Conservation (phyloP, 306 rosid species). For the Betula pendula region DNA sequence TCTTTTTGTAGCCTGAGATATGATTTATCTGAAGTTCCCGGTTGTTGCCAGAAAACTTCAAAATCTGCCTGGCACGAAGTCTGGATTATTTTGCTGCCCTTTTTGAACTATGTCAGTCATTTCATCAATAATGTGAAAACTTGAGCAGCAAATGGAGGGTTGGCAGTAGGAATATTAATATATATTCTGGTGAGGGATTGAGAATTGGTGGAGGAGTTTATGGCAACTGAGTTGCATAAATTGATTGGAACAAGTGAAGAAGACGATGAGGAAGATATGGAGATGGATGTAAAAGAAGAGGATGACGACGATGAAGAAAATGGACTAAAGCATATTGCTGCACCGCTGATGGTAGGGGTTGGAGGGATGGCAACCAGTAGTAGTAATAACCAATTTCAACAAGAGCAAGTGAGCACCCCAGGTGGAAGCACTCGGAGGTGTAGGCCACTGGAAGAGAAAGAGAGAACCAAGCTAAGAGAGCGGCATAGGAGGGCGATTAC, state of each 20-base stretch:
- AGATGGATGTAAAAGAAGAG: constrained; percentile 88
- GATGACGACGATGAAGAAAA: constrained; percentile 65
- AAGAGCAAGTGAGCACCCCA: constrained; percentile 71
- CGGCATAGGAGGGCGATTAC: constrained; percentile 97
- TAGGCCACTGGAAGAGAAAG: constrained; percentile 92
- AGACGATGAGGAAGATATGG: constrained; percentile 90
- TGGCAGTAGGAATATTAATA: constrained; percentile 15
- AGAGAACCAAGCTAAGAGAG: constrained; percentile 96
- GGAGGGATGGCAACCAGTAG: constrained; percentile 58
- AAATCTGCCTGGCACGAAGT: constrained; percentile 3
- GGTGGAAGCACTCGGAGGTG: constrained; percentile 84
- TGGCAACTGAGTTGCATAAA: constrained; percentile 80
- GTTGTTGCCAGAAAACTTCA: background rate
- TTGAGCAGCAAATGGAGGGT: constrained; percentile 18
- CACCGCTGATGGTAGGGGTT: constrained; percentile 50
- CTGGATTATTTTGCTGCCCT: background rate
- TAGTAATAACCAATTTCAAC: constrained; percentile 58
- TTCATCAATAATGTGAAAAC: background rate
- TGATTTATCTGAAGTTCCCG: constrained; percentile 14
- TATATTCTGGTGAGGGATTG: constrained; percentile 26
- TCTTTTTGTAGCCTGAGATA: background rate
- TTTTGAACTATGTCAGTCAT: background rate
- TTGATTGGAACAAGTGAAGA: constrained; percentile 81
- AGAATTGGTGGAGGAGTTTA: constrained; percentile 37
- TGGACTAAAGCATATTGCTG: constrained; percentile 45